A percentile compares a stretch with the other conserved stretches of the same genome.
phyloP scores from a whole-genome alignment of 495 filamentous ascomycete genomes.

The Hyaloscypha hepaticicola region DNA sequence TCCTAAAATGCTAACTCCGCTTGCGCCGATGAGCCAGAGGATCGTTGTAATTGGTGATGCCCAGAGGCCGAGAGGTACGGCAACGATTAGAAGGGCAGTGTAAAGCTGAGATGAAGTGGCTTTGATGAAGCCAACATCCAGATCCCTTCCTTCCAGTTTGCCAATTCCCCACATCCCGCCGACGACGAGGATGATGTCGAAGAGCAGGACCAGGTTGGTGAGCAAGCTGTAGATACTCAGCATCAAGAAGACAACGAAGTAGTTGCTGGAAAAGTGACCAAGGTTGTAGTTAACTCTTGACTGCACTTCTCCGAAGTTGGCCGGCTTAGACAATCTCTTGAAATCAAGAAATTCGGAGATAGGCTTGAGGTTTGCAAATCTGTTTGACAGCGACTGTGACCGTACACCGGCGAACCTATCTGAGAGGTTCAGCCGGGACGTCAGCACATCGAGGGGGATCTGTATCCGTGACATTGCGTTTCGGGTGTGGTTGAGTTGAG shows the following conservation, averaged over 20 bases:
- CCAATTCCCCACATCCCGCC: conserved; percentile 87
- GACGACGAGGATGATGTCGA: conserved; percentile 84
- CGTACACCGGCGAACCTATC: conserved; percentile 72
- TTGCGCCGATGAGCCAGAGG: conserved; percentile 94
- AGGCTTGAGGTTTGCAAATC: conserved; percentile 91
- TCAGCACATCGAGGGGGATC: conserved; percentile 87
- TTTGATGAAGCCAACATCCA: conserved; percentile 77
- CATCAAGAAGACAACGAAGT: conserved; percentile 89
- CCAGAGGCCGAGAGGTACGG: conserved; percentile 78
- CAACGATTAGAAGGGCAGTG: conserved; percentile 77
- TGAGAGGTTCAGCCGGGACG: conserved; percentile 81
- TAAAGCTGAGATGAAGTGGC: conserved; percentile 94
- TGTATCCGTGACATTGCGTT: conserved; percentile 78
- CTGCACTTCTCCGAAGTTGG: conserved; percentile 86
- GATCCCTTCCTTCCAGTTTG: conserved; percentile 80
- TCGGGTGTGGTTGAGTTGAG: conserved; percentile 1
- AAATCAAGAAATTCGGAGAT: conserved; percentile 92
- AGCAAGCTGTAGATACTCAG: conserved; percentile 93
- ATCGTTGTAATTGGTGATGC: conserved; percentile 77
- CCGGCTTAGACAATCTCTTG: conserved; percentile 91
- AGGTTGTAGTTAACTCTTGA: conserved; percentile 97
- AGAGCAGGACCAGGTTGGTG: conserved; percentile 78
- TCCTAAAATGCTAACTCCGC: conserved; percentile 86
- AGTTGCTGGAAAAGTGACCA: conserved; percentile 97
- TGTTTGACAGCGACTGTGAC: conserved; percentile 68